A percentile compares a stretch with the other conserved stretches of the same genome.
These are phyloP conservation scores for Galeopsis tetrahit DNA, from an alignment of 257 asterid genomes.

Conservation along the genomic window DNA sequence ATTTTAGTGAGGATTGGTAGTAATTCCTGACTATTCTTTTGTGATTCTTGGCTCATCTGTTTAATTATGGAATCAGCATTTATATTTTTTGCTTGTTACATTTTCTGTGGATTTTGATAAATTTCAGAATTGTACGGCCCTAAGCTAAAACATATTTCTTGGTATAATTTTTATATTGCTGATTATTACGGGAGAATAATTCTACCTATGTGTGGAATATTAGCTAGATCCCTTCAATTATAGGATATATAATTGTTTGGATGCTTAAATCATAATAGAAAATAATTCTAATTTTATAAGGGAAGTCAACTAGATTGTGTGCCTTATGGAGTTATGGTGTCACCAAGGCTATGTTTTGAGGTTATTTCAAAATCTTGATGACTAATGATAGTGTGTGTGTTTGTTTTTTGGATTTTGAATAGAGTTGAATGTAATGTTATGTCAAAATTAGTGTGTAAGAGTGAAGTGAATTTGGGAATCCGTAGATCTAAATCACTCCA, in stretches of 20 bases:
- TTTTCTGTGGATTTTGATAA: background rate
- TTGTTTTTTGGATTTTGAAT: background rate
- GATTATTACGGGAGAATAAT: no score
- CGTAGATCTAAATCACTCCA: no score
- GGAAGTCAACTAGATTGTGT: no score
- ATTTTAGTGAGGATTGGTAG: slow-evolving; percentile 12
- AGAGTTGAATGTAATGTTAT: no score
- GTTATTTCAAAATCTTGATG: no score
- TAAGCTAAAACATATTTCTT: no score
- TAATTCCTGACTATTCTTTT: background rate
- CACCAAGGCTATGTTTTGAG: no score
- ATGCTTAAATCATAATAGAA: background rate
- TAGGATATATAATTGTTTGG: background rate
- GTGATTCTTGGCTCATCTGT: slow-evolving; percentile 1
- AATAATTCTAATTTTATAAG: background rate
- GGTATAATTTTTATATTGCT: no score
- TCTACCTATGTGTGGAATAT: background rate
- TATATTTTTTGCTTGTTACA: background rate
- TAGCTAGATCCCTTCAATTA: background rate
- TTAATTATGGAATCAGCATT: background rate
- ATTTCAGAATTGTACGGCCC: background rate
- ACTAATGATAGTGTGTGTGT: no score
- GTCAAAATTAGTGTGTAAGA: no score
- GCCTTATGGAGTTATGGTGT: no score
- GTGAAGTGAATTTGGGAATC: no score